Evolutionary conservation across 768 basidiomycete genomes (phyloP), one percentile per base, ranked within the genome.

Genomic region (Pulveroboletus sp.): DNA sequence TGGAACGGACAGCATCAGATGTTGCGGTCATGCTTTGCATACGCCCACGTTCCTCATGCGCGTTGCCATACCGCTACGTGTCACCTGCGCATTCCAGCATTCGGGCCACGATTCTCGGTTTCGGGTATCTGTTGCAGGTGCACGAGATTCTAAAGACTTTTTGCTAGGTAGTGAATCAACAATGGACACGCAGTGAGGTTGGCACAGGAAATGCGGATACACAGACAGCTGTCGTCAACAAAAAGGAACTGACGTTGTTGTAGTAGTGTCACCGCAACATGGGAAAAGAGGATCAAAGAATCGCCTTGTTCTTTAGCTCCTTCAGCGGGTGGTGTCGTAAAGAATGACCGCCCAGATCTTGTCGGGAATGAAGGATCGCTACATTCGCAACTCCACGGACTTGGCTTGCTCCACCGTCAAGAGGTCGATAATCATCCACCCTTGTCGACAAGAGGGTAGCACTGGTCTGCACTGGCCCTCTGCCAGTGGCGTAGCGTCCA

Each of bases 311-410:
- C 1, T 15, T 7, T 15, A 10, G 8, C 18, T 1, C 5, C 32
- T 0, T 21, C 17, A 21, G 21, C 51, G 49, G 3, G 27, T 39
- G 26, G 51, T 49, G 1, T n/a, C 7, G 5, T 10, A n/a, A 59
- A 26, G 0, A 1, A 1, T 8, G 11, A 4, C 6, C 5, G 45
- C n/a, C 0, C 38, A 46, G 11, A 41, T 47, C 33, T 56, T 51
- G 48, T 53, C 58, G 7, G 61, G 60, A 33, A 66, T 48, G 35
- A 66, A 56, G 1, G 54, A 53, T 7, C 57, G 57, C 2, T 55
- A 60, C 35, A 43, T 49, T 8, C 37, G 40, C 18, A 39, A 39
- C 11, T 30, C 24, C 6, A 5, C 11, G 3, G 30, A 24, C 30
- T 15, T 7, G 4, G 4, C 6, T 11, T 3, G 15, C 6, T n/a